These are phyloP conservation scores for Penicillium odoratum DNA, from an alignment of 495 filamentous ascomycete species.

Conservation along the genomic window DNA sequence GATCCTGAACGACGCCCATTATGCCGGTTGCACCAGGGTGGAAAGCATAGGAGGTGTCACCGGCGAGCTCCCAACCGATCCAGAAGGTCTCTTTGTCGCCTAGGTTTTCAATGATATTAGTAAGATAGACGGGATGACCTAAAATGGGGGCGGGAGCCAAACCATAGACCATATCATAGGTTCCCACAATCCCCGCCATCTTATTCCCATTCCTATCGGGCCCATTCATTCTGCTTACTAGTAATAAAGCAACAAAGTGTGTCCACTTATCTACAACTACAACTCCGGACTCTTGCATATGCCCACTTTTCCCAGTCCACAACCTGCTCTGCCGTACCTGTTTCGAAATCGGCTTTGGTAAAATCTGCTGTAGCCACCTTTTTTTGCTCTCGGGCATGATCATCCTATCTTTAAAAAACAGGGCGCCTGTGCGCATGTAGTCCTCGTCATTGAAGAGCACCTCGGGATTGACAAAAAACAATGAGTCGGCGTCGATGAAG, in stretches of 20 bases:
- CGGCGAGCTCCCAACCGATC: slow-evolving; percentile 29
- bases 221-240: slow-evolving; percentile 31
- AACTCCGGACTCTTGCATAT: slow-evolving; percentile 35
- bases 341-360: slow-evolving; percentile 21
- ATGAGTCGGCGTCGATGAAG: slow-evolving; percentile 51
- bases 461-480: slow-evolving; percentile 44
- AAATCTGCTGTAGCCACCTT: slow-evolving; percentile 20
- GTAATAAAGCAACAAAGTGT: slow-evolving; percentile 27
- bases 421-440: slow-evolving; percentile 32
- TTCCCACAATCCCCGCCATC: slow-evolving; percentile 9
- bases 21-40: slow-evolving; percentile 22
- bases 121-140: too few relatives aligned
- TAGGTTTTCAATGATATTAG: too few relatives aligned
- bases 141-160: too few relatives aligned
- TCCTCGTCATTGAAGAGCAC: slow-evolving; percentile 33
- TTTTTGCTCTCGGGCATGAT: slow-evolving; percentile 23
- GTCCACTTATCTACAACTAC: slow-evolving; percentile 29
- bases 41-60: slow-evolving; percentile 26
- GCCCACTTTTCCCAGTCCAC: slow-evolving; percentile 27
- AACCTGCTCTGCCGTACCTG: slow-evolving; percentile 18
- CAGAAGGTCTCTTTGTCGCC: slow-evolving; percentile 35
- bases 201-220: slow-evolving; percentile 27
- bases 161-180: slow-evolving; percentile 34
- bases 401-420: slow-evolving; percentile 44
- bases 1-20: slow-evolving; percentile 16